Conservation (phyloP, 768 basidiomycete species). For the Psilocybe tampanensis region DNA sequence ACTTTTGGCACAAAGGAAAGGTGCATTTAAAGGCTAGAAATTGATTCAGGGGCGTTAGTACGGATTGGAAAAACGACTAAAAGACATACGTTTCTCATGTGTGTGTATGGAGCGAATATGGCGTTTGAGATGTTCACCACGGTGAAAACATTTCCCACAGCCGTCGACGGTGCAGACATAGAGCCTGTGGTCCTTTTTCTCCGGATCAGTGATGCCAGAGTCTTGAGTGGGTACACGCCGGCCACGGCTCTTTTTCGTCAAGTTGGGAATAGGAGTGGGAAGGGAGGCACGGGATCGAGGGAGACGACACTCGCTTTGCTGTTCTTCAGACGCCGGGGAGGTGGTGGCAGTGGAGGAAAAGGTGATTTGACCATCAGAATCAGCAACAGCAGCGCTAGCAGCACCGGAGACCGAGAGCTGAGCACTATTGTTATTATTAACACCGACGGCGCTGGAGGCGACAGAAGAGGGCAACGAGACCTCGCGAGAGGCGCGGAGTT, state of each 20-base stretch:
- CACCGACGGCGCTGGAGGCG: no score
- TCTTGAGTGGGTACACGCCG: slow-evolving; percentile 68
- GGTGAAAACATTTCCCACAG: slow-evolving; percentile 74
- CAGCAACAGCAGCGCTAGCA: no score
- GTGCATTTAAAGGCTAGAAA: slow-evolving; percentile 72
- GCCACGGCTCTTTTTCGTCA: slow-evolving; percentile 82
- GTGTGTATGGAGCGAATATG: slow-evolving; percentile 78
- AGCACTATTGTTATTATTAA: no score
- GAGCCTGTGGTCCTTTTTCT: slow-evolving; percentile 33
- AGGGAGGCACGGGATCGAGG: slow-evolving; percentile 56
- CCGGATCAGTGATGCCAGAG: slow-evolving; percentile 21
- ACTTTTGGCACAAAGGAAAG: slow-evolving; percentile 65
- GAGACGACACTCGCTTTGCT: slow-evolving; percentile 37
- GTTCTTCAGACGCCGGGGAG: slow-evolving; percentile 21
- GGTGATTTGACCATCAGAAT: no score
- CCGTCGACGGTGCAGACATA: slow-evolving; percentile 69
- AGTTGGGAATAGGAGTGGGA: slow-evolving; percentile 73
- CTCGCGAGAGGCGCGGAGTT: slow-evolving; percentile 16
- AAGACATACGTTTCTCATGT: slow-evolving; percentile 71
- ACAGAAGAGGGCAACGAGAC: slow-evolving; percentile 10
- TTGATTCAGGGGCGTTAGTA: slow-evolving; percentile 4
- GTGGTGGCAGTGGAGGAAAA: slow-evolving; percentile 20
- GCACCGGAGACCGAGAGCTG: no score
- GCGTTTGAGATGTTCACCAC: slow-evolving; percentile 76
- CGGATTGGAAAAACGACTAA: slow-evolving; percentile 3